Percentiles rank a stretch among this genome's conserved stretches.
Evolutionary conservation across 768 basidiomycete genomes (phyloP).

Genomic region (Pulveroboletus ravenelii): DNA sequence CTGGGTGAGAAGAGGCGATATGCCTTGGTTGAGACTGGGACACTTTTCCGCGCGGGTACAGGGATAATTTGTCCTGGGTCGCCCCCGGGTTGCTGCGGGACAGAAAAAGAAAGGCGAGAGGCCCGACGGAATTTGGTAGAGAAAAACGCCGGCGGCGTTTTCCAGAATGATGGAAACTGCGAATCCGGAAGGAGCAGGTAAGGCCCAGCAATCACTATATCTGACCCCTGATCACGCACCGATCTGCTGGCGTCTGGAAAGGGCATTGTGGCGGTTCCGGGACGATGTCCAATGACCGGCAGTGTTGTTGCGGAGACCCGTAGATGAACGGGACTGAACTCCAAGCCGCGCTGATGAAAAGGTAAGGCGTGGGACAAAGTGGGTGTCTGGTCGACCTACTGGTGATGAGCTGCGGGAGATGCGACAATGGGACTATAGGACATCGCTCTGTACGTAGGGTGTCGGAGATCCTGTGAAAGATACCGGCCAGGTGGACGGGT

Average conservation of each 20-base stretch:
- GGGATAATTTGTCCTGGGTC: background rate
- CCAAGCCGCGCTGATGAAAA: too few species aligned
- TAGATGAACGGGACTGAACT: conserved; percentile 17
- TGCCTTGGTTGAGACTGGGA: too few species aligned
- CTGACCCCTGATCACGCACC: conserved; percentile 20
- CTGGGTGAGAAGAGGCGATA: background rate
- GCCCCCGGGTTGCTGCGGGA: conserved; percentile 5
- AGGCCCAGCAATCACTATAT: conserved; percentile 22
- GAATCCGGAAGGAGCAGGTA: conserved; percentile 27
- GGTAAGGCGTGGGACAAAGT: too few species aligned
- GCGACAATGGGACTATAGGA: background rate
- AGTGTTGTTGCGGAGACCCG: conserved; percentile 18
- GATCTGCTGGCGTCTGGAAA: conserved; percentile 25
- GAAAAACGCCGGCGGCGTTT: conserved; percentile 19
- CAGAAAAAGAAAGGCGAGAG: background rate
- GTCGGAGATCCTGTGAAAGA: conserved; percentile 12
- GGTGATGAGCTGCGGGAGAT: conserved; percentile 3
- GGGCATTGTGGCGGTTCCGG: conserved; percentile 26
- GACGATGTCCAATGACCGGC: conserved; percentile 20
- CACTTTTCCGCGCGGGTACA: too few species aligned
- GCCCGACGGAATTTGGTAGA: conserved; percentile 5
- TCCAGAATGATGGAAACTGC: conserved; percentile 21
- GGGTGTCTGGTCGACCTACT: background rate
- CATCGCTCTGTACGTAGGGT: background rate
- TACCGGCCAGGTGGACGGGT: conserved; percentile 4